Evolutionary conservation across 2,329 filamentous ascomycete species (phyloP).

Genomic region (Stachybotrys chartarum): DNA sequence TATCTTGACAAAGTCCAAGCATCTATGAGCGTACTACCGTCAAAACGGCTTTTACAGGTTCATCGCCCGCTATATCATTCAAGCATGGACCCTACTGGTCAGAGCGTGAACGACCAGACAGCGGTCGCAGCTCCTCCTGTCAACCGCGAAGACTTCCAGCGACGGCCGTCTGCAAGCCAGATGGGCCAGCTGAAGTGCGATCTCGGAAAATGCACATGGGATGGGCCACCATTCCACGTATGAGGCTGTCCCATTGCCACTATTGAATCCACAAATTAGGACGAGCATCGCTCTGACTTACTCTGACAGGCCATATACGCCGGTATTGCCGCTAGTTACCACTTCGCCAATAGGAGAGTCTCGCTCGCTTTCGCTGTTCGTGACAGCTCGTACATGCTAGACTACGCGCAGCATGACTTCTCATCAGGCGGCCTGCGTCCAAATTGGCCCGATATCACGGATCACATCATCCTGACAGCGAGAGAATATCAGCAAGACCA

Average conservation of each 20-base stretch:
- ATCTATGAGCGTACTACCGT: not conserved
- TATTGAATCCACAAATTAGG: not conserved
- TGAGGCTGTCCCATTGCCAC: not conserved
- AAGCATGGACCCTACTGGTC: not conserved
- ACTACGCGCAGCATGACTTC: not conserved
- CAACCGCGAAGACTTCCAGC: not conserved
- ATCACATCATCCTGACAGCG: constrained; percentile 52
- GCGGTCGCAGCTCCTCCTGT: not conserved
- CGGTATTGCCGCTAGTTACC: not conserved
- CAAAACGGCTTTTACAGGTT: not conserved
- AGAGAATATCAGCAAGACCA: constrained; percentile 56
- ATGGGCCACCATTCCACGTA: not conserved
- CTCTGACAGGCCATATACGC: not conserved
- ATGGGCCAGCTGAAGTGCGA: not conserved
- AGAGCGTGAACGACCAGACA: not conserved
- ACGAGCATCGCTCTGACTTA: not conserved
- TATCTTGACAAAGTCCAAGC: not conserved
- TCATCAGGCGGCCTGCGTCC: not conserved
- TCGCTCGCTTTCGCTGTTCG: not conserved
- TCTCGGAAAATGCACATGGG: not conserved
- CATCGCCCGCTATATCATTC: not conserved
- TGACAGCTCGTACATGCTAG: not conserved
- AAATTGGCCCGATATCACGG: constrained; percentile 33
- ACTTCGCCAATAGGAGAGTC: not conserved
- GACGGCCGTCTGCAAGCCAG: not conserved